Conservation (phyloP, 2,329 filamentous ascomycete genomes). For the Sclerotinia minor region DNA sequence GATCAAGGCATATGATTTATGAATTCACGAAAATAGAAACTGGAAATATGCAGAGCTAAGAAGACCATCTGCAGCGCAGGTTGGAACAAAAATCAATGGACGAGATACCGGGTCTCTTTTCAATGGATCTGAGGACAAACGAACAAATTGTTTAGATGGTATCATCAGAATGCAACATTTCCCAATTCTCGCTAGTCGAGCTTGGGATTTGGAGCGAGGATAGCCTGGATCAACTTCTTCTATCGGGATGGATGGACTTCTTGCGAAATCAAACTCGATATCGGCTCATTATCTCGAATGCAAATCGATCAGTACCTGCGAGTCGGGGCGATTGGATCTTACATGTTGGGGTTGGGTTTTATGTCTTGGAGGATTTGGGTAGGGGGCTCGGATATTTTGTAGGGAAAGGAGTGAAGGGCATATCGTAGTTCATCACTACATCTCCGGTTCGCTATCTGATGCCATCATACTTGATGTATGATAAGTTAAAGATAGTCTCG, state of each 20-base stretch:
- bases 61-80: conserved; percentile 24
- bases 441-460: conserved; percentile 28
- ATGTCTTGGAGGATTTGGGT: conserved; percentile 3
- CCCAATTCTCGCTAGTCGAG: conserved; percentile 32
- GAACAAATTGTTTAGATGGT: conserved; percentile 23
- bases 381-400: neutral
- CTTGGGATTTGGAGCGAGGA: conserved; percentile 6
- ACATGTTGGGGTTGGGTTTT: conserved; percentile 4
- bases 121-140: conserved; percentile 3
- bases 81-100: conserved; percentile 20
- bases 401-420: conserved; percentile 21
- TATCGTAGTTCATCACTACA: conserved; percentile 41
- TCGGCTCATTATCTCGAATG: conserved; percentile 12
- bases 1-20: conserved; percentile 29
- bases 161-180: conserved; percentile 28
- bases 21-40: conserved; percentile 27
- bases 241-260: neutral
- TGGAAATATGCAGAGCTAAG: conserved; percentile 23
- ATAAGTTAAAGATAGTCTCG: neutral
- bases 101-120: conserved; percentile 30
- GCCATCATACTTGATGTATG: conserved; percentile 3
- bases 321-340: conserved; percentile 10
- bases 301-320: conserved; percentile 14
- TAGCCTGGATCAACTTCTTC: conserved; percentile 12
- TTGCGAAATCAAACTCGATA: conserved; percentile 1